Evolutionary conservation across 1,284 basidiomycete genomes (phyloP), one percentile per base, ranked within the genome.

Genomic region (Ganoderma lingzhi): DNA sequence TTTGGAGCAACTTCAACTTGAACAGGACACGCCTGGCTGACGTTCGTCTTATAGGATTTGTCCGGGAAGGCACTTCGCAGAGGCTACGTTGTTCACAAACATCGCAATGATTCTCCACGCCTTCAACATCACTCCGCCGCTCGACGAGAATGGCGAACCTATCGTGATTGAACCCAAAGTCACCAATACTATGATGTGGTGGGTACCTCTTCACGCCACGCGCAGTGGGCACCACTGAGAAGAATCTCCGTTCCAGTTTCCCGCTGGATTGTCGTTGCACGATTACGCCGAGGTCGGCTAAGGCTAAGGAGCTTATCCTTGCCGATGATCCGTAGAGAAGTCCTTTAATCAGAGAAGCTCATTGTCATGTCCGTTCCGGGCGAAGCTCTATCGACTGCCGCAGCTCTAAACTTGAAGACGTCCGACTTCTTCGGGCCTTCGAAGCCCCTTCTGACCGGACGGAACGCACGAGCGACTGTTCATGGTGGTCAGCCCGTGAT

Each of bases 71-170:
- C 63, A 74, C 60, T 73, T 75, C 55, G 69, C 71, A 0, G 71
- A 72, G 12, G 64, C 28, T 3, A 82, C 82, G 0, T 42, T 84
- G 10, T 83, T 82, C 66, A 83, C 85, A 67, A 82, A 82, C 71
- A 75, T 84, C 30, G 78, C 83, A 0, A 78, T 81, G 1, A 77
- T 85, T 6, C 75, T 83, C 0, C 84, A 83, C 82, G 81, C 78
- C 0, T 84, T 84, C 70, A 76, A 82, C 62, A 81, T 84, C 61
- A 67, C 74, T n/a, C 81, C 79, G 15, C 75, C 76, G 2, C 39
- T 79, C 17, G 78, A 79, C 19, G 44, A 62, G 19, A 55, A 68
- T 17, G 74, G 71, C 3, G 23, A 64, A 12, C 17, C 58, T 14
- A 68, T 64, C 12, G n/a, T 2, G 45, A 64, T 68, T 17, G 63